Percentiles rank a stretch among this genome's conserved stretches.
These are phyloP conservation scores for Lachnellula hyalina DNA, from an alignment of 2,329 filamentous ascomycete genomes.

Conservation along the genomic window DNA sequence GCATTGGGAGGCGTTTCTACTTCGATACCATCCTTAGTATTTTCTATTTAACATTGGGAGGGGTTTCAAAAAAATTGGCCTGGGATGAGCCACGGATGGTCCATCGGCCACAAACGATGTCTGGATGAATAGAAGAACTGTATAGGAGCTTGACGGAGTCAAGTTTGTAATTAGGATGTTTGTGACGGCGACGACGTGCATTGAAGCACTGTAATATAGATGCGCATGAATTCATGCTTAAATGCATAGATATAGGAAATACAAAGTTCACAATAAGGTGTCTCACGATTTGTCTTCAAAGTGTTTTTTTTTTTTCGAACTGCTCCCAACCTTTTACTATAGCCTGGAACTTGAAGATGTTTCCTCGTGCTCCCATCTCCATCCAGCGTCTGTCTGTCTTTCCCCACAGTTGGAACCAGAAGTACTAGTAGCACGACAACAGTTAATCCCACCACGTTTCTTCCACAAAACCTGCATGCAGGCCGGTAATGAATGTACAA, in stretches of 20 bases:
- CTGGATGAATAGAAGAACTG: neutral
- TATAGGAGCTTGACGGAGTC: neutral
- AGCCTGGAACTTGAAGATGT: too few species aligned
- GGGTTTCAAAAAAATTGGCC: neutral
- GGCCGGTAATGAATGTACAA: too few species aligned
- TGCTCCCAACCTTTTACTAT: neutral
- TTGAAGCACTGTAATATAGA: neutral
- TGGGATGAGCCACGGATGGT: neutral
- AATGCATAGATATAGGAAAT: neutral
- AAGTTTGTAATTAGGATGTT: neutral
- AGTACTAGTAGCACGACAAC: too few species aligned
- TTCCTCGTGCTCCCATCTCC: too few species aligned
- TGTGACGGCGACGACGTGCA: neutral
- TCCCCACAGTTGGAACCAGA: too few species aligned
- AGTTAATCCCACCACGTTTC: too few species aligned
- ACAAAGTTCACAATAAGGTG: neutral
- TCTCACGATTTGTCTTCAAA: neutral
- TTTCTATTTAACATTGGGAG: neutral
- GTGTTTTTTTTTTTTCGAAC: neutral
- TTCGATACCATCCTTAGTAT: conserved; percentile 3
- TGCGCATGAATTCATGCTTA: neutral
- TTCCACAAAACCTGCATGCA: too few species aligned
- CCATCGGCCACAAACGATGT: too few species aligned
- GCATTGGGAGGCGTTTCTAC: conserved; percentile 1
- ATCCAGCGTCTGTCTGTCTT: too few species aligned